phyloP scores from a whole-genome alignment of 2,329 filamentous ascomycete genomes.

The Alternaria hordeiaustralica region DNA sequence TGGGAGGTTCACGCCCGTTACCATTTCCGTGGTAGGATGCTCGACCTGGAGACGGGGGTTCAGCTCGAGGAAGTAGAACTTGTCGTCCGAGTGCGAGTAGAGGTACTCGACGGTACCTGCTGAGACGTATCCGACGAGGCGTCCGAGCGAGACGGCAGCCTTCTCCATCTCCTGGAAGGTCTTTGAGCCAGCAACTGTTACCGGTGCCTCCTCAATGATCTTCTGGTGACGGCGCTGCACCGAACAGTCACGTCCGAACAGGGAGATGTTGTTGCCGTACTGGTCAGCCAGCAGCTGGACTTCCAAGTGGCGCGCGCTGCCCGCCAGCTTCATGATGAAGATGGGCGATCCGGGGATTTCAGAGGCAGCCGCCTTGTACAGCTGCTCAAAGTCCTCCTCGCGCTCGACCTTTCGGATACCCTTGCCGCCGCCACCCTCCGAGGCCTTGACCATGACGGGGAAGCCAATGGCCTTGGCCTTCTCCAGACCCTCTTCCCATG shows the following conservation, averaged over 20 bases:
- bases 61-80: conserved; percentile 98
- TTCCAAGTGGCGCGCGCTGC: conserved; percentile 94
- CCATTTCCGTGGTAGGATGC: conserved; percentile 99
- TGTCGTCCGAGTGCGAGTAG: conserved; percentile 96
- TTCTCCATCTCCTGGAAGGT: conserved; percentile 98
- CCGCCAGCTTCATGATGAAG: conserved; percentile 99
- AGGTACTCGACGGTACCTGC: conserved; percentile 99
- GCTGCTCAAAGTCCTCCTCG: conserved; percentile 81
- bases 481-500: conserved; percentile 85
- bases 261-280: conserved; percentile 99
- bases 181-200: conserved; percentile 87
- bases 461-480: conserved; percentile 93
- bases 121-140: conserved; percentile 96
- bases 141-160: conserved; percentile 90
- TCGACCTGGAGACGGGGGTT: conserved; percentile 99
- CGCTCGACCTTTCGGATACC: conserved; percentile 94
- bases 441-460: conserved; percentile 99
- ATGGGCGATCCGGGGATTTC: conserved; percentile 99
- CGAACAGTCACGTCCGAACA: conserved; percentile 98
- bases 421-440: conserved; percentile 98
- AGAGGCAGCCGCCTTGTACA: conserved; percentile 95
- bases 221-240: conserved; percentile 98
- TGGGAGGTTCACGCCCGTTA: conserved; percentile 94
- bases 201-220: conserved; percentile 98
- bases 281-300: conserved; percentile 97